Evolutionary conservation across 73 alveolate species (phyloP).

Genomic region (Stentor coeruleus): DNA sequence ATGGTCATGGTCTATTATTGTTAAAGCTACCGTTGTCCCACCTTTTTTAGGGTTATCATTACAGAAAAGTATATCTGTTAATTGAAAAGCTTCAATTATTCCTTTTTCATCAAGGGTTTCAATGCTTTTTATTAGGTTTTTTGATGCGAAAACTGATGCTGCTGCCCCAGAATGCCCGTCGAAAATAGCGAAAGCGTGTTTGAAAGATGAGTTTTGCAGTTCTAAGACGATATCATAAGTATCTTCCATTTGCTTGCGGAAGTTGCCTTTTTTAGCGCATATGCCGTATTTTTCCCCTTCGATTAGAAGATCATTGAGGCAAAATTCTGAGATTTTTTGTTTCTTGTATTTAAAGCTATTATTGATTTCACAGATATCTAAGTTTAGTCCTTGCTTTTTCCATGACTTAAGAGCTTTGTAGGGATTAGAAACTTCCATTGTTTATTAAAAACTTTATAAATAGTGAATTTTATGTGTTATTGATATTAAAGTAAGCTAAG

Average conservation of each 20-base stretch:
- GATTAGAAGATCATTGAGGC: background rate
- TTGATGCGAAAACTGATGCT: conserved; percentile 1
- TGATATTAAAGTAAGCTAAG: too few relatives aligned
- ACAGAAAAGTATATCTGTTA: background rate
- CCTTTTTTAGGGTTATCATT: background rate
- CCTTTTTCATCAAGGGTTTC: background rate
- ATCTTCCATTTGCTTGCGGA: background rate
- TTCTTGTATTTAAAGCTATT: too few relatives aligned
- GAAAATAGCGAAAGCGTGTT: background rate
- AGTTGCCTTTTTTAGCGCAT: conserved; percentile 3
- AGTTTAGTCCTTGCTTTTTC: too few relatives aligned
- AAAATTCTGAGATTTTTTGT: too few relatives aligned
- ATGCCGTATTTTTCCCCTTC: background rate
- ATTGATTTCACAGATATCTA: too few relatives aligned
- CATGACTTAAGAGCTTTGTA: too few relatives aligned
- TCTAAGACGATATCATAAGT: background rate
- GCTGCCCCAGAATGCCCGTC: background rate
- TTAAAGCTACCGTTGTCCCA: too few relatives aligned
- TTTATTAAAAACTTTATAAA: too few relatives aligned
- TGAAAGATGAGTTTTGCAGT: background rate
- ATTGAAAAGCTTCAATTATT: background rate
- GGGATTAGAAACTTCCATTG: too few relatives aligned
- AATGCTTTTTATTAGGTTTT: background rate
- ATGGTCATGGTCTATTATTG: too few relatives aligned
- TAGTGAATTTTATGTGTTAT: too few relatives aligned